Percentiles rank a stretch among this genome's conserved stretches.
Evolutionary conservation across 805 yeast species (phyloP).

Genomic region (Candida hungchunana): DNA sequence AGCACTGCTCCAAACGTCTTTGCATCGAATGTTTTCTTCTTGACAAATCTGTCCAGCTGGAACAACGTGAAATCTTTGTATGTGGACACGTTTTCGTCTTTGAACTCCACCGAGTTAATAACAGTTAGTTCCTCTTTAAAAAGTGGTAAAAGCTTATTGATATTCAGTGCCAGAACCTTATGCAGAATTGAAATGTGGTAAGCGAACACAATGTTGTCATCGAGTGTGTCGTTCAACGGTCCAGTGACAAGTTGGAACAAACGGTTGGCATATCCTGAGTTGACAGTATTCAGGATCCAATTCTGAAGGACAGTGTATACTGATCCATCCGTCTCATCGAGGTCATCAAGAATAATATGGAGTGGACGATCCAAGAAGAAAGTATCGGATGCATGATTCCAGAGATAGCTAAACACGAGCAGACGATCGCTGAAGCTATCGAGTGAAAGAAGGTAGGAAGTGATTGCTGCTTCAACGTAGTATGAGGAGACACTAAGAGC

Average conservation of each 20-base stretch:
- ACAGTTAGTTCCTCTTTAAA: conserved; percentile 58
- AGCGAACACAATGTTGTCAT: conserved; percentile 59
- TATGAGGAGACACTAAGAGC: conserved; percentile 47
- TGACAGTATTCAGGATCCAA: conserved; percentile 43
- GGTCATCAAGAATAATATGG: conserved; percentile 62
- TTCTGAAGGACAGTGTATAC: conserved; percentile 39
- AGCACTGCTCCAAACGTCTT: conserved; percentile 41
- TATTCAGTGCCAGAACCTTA: conserved; percentile 46
- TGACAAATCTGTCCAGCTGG: conserved; percentile 43
- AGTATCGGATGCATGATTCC: conserved; percentile 68
- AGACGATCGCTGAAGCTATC: conserved; percentile 38
- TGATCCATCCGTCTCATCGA: conserved; percentile 40
- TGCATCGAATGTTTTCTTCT: conserved; percentile 30
- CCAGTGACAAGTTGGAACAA: conserved; percentile 55
- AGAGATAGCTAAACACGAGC: conserved; percentile 57
- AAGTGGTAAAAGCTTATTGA: conserved; percentile 38
- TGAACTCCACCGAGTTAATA: conserved; percentile 42
- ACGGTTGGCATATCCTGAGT: conserved; percentile 54
- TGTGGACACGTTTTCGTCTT: conserved; percentile 47
- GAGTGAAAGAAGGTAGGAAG: conserved; percentile 46
- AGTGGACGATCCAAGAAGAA: conserved; percentile 54
- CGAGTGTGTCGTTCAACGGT: conserved; percentile 46
- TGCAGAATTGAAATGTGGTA: conserved; percentile 55
- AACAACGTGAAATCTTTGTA: conserved; percentile 53
- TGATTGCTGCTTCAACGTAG: conserved; percentile 69